A percentile compares a stretch with the other conserved stretches of the same genome.
These are phyloP conservation scores for Ceratobasidium sp. DNA, from an alignment of 1,284 basidiomycete genomes.

Conservation along the genomic window DNA sequence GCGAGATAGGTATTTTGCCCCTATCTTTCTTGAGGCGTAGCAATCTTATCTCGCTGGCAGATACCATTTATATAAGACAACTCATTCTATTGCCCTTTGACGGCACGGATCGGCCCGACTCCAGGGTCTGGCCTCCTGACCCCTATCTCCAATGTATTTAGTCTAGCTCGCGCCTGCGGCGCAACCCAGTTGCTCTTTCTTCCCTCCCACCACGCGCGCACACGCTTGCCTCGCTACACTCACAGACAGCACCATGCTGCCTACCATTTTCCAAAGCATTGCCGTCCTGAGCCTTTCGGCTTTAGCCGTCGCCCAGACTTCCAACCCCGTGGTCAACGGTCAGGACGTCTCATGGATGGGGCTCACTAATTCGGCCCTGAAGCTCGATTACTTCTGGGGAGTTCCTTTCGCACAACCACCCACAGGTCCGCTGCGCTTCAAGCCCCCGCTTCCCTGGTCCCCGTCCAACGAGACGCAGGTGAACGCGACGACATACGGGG, in stretches of 20 bases:
- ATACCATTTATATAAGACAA: neutral
- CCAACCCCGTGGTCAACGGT: conserved; percentile 6
- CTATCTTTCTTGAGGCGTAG: neutral
- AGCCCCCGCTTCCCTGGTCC: conserved; percentile 65
- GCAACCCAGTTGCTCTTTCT: too few relatives aligned
- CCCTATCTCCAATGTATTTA: neutral
- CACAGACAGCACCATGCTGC: neutral
- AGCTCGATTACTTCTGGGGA: conserved; percentile 43
- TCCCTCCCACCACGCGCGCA: too few relatives aligned
- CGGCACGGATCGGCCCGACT: too few relatives aligned
- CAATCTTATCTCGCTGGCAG: neutral
- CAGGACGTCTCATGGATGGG: conserved; percentile 22
- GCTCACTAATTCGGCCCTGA: neutral
- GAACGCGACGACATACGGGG: conserved; percentile 32
- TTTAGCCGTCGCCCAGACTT: neutral
- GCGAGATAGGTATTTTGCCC: neutral
- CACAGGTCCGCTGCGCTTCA: conserved; percentile 50
- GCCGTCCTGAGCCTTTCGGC: neutral
- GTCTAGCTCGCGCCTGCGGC: too few relatives aligned
- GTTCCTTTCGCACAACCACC: conserved; percentile 46
- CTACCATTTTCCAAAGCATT: neutral
- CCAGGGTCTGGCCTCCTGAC: too few relatives aligned
- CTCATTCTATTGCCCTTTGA: too few relatives aligned
- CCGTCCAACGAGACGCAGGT: conserved; percentile 45
- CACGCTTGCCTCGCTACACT: too few relatives aligned